phyloP scores from a whole-genome alignment of 768 basidiomycete species.

The Trametes cinnabarina region DNA sequence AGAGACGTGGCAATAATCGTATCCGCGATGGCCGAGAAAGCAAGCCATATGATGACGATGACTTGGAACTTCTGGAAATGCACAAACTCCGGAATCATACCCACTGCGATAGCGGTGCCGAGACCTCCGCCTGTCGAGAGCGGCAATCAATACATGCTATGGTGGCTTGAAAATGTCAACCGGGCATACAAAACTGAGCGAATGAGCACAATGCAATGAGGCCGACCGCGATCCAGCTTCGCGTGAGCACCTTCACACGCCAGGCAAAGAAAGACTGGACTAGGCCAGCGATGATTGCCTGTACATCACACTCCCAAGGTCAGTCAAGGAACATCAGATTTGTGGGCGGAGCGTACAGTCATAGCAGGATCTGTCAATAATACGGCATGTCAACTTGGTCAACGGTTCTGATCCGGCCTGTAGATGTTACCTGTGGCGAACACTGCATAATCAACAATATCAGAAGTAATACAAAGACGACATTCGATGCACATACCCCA shows the following conservation, averaged over 20 bases:
- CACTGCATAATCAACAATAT: background rate
- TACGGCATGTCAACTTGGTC: too few species aligned
- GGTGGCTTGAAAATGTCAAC: background rate
- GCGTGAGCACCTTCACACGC: background rate
- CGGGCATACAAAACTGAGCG: background rate
- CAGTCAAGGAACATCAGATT: too few species aligned
- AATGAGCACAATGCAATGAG: background rate
- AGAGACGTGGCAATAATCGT: constrained; percentile 16
- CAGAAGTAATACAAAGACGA: background rate
- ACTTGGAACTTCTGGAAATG: constrained; percentile 19
- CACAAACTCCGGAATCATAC: constrained; percentile 14
- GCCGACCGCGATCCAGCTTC: background rate
- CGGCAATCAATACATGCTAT: background rate
- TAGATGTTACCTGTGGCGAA: background rate
- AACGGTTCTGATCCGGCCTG: too few species aligned
- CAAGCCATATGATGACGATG: constrained; percentile 21
- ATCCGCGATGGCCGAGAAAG: constrained; percentile 16
- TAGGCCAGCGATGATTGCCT: constrained; percentile 27
- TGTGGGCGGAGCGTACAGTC: too few species aligned
- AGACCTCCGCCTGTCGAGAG: constrained; percentile 19
- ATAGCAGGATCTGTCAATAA: background rate
- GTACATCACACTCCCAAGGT: too few species aligned
- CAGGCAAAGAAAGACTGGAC: constrained; percentile 14
- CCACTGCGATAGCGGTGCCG: constrained; percentile 17
- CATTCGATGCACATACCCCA: background rate